Conservation (phyloP, 768 basidiomycete species). For the Suillus alpinus region DNA sequence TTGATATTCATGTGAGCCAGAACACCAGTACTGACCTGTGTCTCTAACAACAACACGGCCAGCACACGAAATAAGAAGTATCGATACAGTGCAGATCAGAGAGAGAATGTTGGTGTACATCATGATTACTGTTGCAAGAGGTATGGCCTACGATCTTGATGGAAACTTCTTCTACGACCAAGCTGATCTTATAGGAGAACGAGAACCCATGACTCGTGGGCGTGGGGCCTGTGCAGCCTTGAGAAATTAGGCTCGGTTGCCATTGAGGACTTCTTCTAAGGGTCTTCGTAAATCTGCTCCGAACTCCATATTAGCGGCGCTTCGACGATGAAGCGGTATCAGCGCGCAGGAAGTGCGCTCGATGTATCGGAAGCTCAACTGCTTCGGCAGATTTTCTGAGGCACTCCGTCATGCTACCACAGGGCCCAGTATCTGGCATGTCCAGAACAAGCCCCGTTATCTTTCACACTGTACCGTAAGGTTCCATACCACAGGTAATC, state of each 20-base stretch:
- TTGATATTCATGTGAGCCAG: background rate
- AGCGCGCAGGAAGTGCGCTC: background rate
- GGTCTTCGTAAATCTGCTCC: background rate
- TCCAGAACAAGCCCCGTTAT: background rate
- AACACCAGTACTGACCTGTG: background rate
- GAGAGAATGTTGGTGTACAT: background rate
- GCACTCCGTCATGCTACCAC: background rate
- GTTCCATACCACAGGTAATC: background rate
- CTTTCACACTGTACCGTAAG: background rate
- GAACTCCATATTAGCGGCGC: conserved; percentile 1
- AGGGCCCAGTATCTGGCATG: background rate
- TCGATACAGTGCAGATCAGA: background rate
- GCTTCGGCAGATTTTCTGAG: background rate
- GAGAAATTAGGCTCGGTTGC: background rate
- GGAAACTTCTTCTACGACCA: background rate
- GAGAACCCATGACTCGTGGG: background rate
- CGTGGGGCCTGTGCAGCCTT: background rate
- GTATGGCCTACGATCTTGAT: background rate
- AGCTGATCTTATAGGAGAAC: background rate
- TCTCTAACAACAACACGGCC: background rate
- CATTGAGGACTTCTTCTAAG: background rate
- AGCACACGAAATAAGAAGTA: background rate
- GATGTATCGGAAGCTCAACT: background rate
- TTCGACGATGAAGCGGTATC: background rate
- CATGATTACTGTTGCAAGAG: background rate